phyloP scores from a whole-genome alignment of 257 asterid species.

The Galeopsis tetrahit region DNA sequence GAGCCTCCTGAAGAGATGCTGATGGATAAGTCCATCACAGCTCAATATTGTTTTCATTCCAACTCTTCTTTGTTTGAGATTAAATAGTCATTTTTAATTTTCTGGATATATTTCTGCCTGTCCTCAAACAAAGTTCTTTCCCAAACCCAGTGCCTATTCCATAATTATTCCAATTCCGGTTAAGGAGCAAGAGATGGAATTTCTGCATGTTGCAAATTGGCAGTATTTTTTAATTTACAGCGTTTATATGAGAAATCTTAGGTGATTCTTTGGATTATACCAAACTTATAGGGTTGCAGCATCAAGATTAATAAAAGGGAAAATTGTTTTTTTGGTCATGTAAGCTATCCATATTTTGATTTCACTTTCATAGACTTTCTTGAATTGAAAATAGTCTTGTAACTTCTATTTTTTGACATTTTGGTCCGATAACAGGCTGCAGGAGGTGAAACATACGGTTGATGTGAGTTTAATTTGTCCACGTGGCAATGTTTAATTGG shows the following conservation, averaged over 20 bases:
- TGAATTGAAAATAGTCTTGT: too few species aligned
- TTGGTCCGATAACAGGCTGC: too few species aligned
- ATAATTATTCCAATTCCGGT: not conserved
- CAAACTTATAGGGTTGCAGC: not conserved
- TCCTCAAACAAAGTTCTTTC: slow-evolving; percentile 5
- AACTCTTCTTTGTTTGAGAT: not conserved
- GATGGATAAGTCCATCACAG: not conserved
- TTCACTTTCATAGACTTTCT: too few species aligned
- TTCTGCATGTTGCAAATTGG: too few species aligned
- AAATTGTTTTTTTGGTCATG: too few species aligned
- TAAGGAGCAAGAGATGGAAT: not conserved
- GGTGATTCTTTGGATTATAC: not conserved
- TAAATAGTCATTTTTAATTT: not conserved
- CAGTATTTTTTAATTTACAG: too few species aligned
- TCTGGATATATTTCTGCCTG: not conserved
- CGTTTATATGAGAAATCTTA: not conserved
- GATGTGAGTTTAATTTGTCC: too few species aligned
- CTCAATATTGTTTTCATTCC: not conserved
- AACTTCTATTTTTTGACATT: too few species aligned
- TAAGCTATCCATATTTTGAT: too few species aligned
- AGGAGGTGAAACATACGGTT: too few species aligned
- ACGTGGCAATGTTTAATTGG: too few species aligned
- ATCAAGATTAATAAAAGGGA: not conserved
- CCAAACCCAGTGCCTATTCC: not conserved
- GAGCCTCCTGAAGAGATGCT: not conserved